Evolutionary conservation across 2,329 filamentous ascomycete genomes (phyloP), one percentile per base, ranked within the genome.

Genomic region (Phaeosphaeriaceae sp.): DNA sequence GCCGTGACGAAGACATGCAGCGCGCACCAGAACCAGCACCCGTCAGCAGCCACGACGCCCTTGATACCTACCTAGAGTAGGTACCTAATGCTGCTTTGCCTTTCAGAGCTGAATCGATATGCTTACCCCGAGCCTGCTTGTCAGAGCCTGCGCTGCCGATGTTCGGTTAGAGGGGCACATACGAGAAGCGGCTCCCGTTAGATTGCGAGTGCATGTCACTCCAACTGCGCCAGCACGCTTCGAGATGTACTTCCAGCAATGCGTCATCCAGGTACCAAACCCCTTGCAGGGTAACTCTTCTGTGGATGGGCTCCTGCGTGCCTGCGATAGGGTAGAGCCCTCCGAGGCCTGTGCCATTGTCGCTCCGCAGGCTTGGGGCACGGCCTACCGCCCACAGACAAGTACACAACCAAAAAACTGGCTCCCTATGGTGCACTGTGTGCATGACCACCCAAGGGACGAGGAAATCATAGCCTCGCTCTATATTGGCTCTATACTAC

Each of bases 201-300:
- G 23, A 48, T 45, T 44, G 40, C 53, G 43, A 48, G 36, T 29
- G 34, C 36, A 57, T 60, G 54, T 56, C 54, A 56, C 50, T 50
- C 48, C 46, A 44, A 46, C 49, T 28, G 47, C 53, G 42, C 53
- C 54, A 60, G 32, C 41, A 55, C 53, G 42, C 40, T 48, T 57
- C 34, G 42, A 52, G 52, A 17, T 42, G 32, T 18, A n/a, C 26
- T 30, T 51, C 42, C 43, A 44, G 51, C 59, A 40, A 58, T 62
- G 65, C 65, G 63, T 65, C 64, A 68, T 67, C 58, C 66, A 70
- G 65, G 67, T 66, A 68, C 68, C 66, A 60, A 58, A 56, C 62
- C 58, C 66, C 67, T 68, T 70, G 63, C 64, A 68, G 64, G 53
- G 61, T 51, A 33, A 67, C n/a, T n/a, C n/a, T 73, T 73, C 41